Evolutionary conservation across 1,284 basidiomycete species (phyloP).

Genomic region (Bondarzewia mesenterica): DNA sequence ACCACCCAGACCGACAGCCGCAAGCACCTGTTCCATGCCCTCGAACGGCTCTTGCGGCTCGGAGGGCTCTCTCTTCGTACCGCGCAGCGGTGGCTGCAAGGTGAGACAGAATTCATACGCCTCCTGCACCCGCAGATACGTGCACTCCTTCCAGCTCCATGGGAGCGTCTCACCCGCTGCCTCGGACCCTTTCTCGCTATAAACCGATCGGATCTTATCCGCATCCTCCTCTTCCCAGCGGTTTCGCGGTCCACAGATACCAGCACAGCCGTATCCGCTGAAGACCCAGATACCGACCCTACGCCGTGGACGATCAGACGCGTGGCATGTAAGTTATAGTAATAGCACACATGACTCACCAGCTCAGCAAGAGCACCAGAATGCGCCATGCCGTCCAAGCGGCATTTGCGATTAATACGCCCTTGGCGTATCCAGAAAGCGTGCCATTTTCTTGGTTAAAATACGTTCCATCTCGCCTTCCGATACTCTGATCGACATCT

Average conservation of each 20-base stretch:
- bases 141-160: conserved; percentile 72
- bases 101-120: conserved; percentile 76
- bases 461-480: conserved; percentile 59
- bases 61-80: conserved; percentile 22
- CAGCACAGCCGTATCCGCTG: conserved; percentile 66
- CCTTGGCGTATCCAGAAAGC: conserved; percentile 64
- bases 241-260: conserved; percentile 73
- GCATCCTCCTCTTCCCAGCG: conserved; percentile 74
- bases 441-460: conserved; percentile 57
- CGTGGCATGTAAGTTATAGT: neutral
- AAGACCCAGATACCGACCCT: conserved; percentile 71
- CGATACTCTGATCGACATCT: conserved; percentile 33
- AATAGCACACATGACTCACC: conserved; percentile 34
- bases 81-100: conserved; percentile 23
- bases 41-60: conserved; percentile 32
- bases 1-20: conserved; percentile 55
- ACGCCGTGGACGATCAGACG: neutral
- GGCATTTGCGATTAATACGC: conserved; percentile 68
- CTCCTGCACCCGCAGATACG: conserved; percentile 64
- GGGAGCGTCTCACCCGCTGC: conserved; percentile 45
- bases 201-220: conserved; percentile 47
- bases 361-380: conserved; percentile 55
- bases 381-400: conserved; percentile 68
- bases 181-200: conserved; percentile 33
- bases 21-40: conserved; percentile 58